Percentiles rank a stretch among this genome's conserved stretches.
phyloP scores from a whole-genome alignment of 1,284 basidiomycete species.

The Trametes versicolor region DNA sequence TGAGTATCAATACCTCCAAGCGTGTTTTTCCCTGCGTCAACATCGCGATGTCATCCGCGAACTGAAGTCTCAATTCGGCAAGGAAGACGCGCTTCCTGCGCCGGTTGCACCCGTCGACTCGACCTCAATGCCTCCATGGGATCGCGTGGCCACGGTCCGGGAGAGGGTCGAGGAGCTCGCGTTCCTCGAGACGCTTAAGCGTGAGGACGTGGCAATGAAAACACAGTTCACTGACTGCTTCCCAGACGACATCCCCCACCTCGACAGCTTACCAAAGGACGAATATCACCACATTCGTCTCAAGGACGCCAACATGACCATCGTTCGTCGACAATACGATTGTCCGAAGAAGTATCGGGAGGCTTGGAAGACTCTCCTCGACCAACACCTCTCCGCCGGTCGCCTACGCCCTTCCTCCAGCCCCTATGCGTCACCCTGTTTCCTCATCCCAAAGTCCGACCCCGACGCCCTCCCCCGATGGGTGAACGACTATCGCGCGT shows the following conservation, averaged over 20 bases:
- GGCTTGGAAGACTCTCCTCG: background rate
- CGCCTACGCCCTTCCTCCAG: background rate
- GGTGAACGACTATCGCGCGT: background rate
- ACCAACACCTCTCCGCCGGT: background rate
- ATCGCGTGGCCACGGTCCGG: background rate
- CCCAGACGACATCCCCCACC: background rate
- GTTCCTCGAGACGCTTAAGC: background rate
- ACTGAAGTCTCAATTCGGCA: background rate
- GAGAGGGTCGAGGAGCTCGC: constrained; percentile 5
- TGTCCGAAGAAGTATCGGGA: background rate
- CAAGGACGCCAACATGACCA: background rate
- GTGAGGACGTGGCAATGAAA: background rate
- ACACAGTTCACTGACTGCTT: background rate
- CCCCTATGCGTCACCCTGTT: background rate
- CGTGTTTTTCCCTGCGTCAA: too few relatives aligned
- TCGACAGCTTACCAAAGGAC: background rate
- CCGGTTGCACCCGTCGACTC: background rate
- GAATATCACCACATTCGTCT: background rate
- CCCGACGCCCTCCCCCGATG: background rate
- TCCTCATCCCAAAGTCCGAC: background rate
- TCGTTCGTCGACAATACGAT: background rate
- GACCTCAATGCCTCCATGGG: background rate
- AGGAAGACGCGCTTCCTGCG: too few relatives aligned
- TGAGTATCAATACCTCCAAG: too few relatives aligned
- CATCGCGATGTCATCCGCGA: background rate